phyloP scores from a whole-genome alignment of 2,329 filamentous ascomycete genomes.

The Trichoderma lentiforme region DNA sequence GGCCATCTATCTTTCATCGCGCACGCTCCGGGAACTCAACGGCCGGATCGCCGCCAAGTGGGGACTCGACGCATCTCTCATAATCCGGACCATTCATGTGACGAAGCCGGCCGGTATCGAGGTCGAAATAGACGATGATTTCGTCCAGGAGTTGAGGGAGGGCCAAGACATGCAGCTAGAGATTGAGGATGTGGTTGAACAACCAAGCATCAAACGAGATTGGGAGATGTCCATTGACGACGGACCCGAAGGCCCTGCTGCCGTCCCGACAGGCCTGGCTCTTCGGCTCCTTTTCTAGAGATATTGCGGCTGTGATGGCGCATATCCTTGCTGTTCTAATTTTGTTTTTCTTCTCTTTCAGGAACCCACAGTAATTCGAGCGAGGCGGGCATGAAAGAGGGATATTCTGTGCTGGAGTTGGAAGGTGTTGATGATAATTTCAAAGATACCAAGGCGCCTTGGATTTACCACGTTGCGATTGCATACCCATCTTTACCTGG shows the following conservation, averaged over 20 bases:
- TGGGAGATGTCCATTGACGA: conserved; percentile 58
- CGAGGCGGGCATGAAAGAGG: background rate
- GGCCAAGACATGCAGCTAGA: conserved; percentile 88
- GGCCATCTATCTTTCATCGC: conserved; percentile 79
- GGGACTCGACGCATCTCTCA: conserved; percentile 68
- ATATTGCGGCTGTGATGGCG: background rate
- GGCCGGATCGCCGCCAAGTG: conserved; percentile 74
- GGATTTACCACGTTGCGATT: conserved; percentile 1
- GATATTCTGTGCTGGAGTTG: conserved; percentile 15
- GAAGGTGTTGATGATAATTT: conserved; percentile 19
- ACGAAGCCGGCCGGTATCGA: conserved; percentile 68
- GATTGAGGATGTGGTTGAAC: conserved; percentile 47
- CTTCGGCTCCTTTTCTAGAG: conserved; percentile 23
- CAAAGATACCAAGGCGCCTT: conserved; percentile 18
- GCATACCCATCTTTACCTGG: background rate
- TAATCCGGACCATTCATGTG: conserved; percentile 69
- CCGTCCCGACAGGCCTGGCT: conserved; percentile 17
- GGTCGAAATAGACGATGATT: conserved; percentile 86
- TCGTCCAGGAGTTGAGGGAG: conserved; percentile 77
- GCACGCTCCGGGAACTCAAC: conserved; percentile 72
- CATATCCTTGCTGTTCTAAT: background rate
- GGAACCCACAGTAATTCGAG: conserved; percentile 1
- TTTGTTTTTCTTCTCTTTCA: background rate
- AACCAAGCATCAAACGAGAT: conserved; percentile 46
- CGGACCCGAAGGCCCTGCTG: conserved; percentile 21